These are phyloP conservation scores for Eucalyptus marginata DNA, from an alignment of 345 rosid species.

Conservation along the genomic window DNA sequence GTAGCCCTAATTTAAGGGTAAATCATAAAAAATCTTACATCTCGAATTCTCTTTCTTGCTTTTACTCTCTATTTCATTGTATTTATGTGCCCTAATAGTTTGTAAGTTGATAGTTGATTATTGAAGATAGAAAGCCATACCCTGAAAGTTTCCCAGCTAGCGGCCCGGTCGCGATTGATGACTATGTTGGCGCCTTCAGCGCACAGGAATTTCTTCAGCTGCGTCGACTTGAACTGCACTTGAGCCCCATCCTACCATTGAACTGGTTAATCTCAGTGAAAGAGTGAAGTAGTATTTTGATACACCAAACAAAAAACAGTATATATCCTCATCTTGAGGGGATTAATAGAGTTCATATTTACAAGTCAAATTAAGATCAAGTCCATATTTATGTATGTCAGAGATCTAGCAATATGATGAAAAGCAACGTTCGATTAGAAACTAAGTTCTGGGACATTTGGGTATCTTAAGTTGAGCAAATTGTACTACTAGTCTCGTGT, in stretches of 20 bases:
- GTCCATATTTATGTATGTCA: neutral
- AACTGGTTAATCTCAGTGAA: neutral
- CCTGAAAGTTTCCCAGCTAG: conserved; percentile 25
- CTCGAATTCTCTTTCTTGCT: neutral
- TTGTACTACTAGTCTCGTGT: too few species aligned
- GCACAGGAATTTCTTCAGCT: conserved; percentile 3
- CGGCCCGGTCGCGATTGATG: neutral
- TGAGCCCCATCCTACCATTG: conserved; percentile 21
- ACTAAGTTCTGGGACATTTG: neutral
- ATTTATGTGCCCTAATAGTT: neutral
- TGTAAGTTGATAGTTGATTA: neutral
- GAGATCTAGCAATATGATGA: neutral
- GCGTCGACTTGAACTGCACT: conserved; percentile 15
- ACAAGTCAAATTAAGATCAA: neutral
- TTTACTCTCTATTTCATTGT: neutral
- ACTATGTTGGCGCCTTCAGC: conserved; percentile 5
- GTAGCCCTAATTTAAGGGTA: neutral
- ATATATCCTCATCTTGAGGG: neutral
- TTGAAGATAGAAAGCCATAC: neutral
- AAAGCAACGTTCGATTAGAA: neutral
- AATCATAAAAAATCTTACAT: too few species aligned
- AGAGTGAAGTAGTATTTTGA: neutral
- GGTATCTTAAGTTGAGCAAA: neutral
- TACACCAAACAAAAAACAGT: neutral
- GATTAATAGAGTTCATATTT: neutral